phyloP scores from a whole-genome alignment of 2,329 filamentous ascomycete genomes.

The Paraphoma chrysanthemicola region DNA sequence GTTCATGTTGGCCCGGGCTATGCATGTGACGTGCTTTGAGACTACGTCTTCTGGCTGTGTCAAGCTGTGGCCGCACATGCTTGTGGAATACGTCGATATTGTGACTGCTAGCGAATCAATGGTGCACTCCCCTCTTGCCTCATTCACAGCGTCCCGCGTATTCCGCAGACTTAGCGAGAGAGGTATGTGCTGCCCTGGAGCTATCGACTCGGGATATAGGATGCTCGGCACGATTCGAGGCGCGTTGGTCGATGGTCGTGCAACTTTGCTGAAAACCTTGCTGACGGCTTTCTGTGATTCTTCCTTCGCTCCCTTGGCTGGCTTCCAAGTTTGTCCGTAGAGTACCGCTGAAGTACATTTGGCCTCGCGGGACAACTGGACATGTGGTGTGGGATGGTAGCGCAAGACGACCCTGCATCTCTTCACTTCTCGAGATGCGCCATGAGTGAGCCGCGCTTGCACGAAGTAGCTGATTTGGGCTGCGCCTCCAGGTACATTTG shows the following conservation, averaged over 20 bases:
- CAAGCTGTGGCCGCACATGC: constrained; percentile 34
- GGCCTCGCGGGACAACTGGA: constrained; percentile 18
- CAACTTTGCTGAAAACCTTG: constrained; percentile 28
- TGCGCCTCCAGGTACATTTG: constrained; percentile 32
- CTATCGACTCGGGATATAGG: constrained; percentile 32
- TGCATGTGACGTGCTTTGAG: constrained; percentile 40
- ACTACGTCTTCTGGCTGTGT: constrained; percentile 38
- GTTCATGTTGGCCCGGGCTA: constrained; percentile 34
- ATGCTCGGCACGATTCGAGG: constrained; percentile 42
- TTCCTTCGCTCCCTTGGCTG: constrained; percentile 14
- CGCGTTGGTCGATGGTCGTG: constrained; percentile 14
- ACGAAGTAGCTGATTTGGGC: constrained; percentile 41
- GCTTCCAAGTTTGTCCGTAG: constrained; percentile 39
- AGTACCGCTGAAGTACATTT: constrained; percentile 31
- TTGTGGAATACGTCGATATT: constrained; percentile 42
- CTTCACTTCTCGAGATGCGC: constrained; percentile 17
- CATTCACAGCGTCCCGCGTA: constrained; percentile 23
- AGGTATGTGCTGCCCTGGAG: constrained; percentile 43
- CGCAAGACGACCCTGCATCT: constrained; percentile 31
- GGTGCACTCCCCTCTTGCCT: constrained; percentile 25
- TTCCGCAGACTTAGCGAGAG: constrained; percentile 34
- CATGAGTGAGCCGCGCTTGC: constrained; percentile 30
- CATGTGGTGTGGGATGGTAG: constrained; percentile 32
- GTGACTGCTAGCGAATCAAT: constrained; percentile 37
- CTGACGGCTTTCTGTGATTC: constrained; percentile 24